A percentile compares a stretch with the other conserved stretches of the same genome.
phyloP scores from a whole-genome alignment of 352 stramenopile species.

The Phytophthora fragariaefolia region DNA sequence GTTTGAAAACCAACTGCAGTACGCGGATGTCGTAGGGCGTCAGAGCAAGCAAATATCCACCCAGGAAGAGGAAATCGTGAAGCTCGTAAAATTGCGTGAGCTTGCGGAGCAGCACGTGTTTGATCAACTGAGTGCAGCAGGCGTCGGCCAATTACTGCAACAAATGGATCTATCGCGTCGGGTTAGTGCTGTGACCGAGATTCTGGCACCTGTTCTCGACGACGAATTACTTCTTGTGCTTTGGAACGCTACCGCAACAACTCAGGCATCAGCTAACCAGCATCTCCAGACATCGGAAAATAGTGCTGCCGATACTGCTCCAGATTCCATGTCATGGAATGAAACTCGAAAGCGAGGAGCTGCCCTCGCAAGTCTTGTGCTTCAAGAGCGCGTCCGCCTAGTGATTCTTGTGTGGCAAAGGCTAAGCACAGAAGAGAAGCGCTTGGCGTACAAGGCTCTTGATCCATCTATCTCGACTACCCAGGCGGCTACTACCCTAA shows the following conservation, averaged over 20 bases:
- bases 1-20: slow-evolving; percentile 48
- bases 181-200: slow-evolving; percentile 44
- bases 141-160: slow-evolving; percentile 36
- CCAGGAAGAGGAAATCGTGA: slow-evolving; percentile 31
- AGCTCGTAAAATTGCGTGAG: slow-evolving; percentile 30
- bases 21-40: slow-evolving; percentile 45
- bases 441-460: slow-evolving; percentile 43
- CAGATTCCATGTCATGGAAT: slow-evolving; percentile 28
- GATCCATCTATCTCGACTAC: slow-evolving; percentile 22
- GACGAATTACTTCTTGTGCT: slow-evolving; percentile 66
- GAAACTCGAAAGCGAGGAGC: slow-evolving; percentile 48
- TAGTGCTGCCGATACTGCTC: neutral
- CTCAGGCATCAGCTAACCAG: slow-evolving; percentile 25
- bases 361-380: slow-evolving; percentile 50
- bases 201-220: slow-evolving; percentile 56
- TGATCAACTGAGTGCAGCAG: slow-evolving; percentile 36
- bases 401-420: slow-evolving; percentile 57
- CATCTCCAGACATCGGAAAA: slow-evolving; percentile 8
- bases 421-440: slow-evolving; percentile 61
- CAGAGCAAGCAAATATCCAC: slow-evolving; percentile 32
- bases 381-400: slow-evolving; percentile 70
- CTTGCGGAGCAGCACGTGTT: slow-evolving; percentile 33
- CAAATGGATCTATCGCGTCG: slow-evolving; percentile 45
- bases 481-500: slow-evolving; percentile 35
- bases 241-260: slow-evolving; percentile 66